Base-by-base conservation (phyloP, 2,329 filamentous ascomycete species). In the Xylariaceae sp. region DNA sequence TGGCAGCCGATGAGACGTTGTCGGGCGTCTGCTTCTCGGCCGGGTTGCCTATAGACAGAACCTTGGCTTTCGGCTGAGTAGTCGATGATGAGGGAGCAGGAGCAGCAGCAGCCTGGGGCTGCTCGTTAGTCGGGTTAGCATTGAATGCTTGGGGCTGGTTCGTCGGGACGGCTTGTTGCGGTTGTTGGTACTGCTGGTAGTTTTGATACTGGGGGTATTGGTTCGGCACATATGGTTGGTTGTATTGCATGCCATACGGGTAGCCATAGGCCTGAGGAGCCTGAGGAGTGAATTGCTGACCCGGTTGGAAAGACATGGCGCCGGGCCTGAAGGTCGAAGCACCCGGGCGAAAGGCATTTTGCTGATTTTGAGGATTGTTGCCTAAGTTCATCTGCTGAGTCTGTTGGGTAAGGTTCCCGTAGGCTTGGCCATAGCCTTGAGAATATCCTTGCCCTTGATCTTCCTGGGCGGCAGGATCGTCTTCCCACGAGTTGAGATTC, bases 401-500 rank as follows among this genome's bases (percentile, higher is more conserved):
- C 80, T 93, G 90, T 68, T 87, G 86, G 60, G 90, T 85, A 74
- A 96, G 85, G 73, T 85, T 85, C 3, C 32, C 32, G 14, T 37
- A 37, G 32, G 32, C 32, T 10, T 37, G 32, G 32, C 32, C 32
- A 10, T 37, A 37, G 14, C 32, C 32, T 14, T 37, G 32, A 3
- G 32, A 10, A 16, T 37, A 37, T 3, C 32, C 32, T 10, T 37
- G 32, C 6, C 32, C 32, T 37, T 37, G 32, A 67, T 90, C 89
- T 68, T 93, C 89, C 80, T 91, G 88, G 61, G 85, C 87, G 52
- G 88, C 81, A 69, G 88, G 87, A 70, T 93, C 90, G 70, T 96
- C 91, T 78, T 98, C 93, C 90, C 95, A 98, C 61, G 92, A 96
- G 75, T 96, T 92, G 70, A 91, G 89, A 75, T 93, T 87, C 68